Percentiles rank a stretch among this genome's conserved stretches.
Conservation (phyloP, 2,329 filamentous ascomycete genomes). For the Verticillium isaacii region DNA sequence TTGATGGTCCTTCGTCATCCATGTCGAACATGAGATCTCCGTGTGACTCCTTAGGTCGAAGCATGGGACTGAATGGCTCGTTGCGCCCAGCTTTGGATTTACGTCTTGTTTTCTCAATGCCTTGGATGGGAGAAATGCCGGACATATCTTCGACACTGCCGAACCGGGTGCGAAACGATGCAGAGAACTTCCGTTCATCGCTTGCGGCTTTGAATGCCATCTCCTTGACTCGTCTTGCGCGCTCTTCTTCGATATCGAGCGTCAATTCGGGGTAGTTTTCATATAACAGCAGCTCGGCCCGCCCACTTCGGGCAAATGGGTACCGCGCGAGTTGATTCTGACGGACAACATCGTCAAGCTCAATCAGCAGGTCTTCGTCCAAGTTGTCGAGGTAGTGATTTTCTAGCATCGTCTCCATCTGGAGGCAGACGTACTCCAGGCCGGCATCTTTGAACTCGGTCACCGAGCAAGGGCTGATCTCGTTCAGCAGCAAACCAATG, state of each 20-base stretch:
- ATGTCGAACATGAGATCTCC: conserved; percentile 88
- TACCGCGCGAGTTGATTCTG: conserved; percentile 76
- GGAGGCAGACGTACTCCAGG: conserved; percentile 86
- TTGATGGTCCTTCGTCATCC: conserved; percentile 66
- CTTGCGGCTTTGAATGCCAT: conserved; percentile 65
- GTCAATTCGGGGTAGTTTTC: conserved; percentile 60
- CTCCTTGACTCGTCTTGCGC: conserved; percentile 66
- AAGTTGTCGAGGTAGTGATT: conserved; percentile 83
- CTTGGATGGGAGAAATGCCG: conserved; percentile 27
- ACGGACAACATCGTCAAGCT: conserved; percentile 75
- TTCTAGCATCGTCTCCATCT: conserved; percentile 87
- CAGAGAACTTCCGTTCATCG: conserved; percentile 53
- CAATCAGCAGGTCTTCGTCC: conserved; percentile 74
- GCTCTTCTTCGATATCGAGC: conserved; percentile 63
- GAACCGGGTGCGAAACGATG: conserved; percentile 55
- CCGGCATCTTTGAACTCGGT: conserved; percentile 83
- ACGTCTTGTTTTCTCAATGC: conserved; percentile 37
- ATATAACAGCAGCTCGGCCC: conserved; percentile 61
- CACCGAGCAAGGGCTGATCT: conserved; percentile 77
- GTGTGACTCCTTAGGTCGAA: conserved; percentile 64
- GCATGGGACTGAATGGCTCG: conserved; percentile 58
- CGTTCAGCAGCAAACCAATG: conserved; percentile 78
- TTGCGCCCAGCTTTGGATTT: conserved; percentile 44
- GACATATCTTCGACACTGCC: conserved; percentile 61
- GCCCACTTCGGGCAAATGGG: conserved; percentile 72